phyloP scores from a whole-genome alignment of 306 rosid genomes.

The Styphnolobium japonicum region DNA sequence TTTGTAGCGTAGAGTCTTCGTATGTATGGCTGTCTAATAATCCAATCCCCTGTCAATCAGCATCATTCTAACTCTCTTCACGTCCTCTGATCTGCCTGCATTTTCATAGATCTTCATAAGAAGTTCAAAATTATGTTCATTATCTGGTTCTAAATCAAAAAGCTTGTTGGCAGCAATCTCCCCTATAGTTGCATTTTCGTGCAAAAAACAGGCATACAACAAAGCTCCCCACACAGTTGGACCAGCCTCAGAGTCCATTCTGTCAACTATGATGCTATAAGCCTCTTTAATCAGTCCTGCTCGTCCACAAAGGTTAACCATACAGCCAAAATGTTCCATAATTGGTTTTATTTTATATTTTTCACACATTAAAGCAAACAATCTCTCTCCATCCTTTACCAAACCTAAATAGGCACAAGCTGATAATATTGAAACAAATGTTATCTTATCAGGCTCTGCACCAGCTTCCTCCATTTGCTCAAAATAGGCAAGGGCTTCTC shows the following conservation, averaged over 20 bases:
- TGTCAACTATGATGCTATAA: constrained; percentile 45
- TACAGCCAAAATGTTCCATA: constrained; percentile 84
- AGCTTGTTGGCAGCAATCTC: constrained; percentile 77
- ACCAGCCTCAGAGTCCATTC: constrained; percentile 60
- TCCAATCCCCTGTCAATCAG: constrained; percentile 72
- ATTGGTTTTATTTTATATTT: constrained; percentile 68
- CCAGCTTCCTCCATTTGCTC: constrained; percentile 59
- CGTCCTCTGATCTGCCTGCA: constrained; percentile 60
- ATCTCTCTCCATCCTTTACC: constrained; percentile 64
- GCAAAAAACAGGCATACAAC: constrained; percentile 70
- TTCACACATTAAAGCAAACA: constrained; percentile 57
- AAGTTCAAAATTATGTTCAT: constrained; percentile 76
- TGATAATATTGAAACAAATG: constrained; percentile 75
- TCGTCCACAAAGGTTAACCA: constrained; percentile 89
- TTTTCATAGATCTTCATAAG: constrained; percentile 64
- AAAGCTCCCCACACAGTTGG: constrained; percentile 93
- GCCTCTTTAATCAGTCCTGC: constrained; percentile 76
- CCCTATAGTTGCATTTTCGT: constrained; percentile 57
- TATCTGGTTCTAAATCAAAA: constrained; percentile 84
- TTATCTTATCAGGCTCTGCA: constrained; percentile 56
- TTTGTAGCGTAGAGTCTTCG: not conserved
- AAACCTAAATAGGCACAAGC: constrained; percentile 70
- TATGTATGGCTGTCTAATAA: constrained; percentile 27
- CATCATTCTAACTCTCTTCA: constrained; percentile 64
- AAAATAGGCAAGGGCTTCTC: constrained; percentile 56